A percentile compares a stretch with the other conserved stretches of the same genome.
Evolutionary conservation across 2,329 filamentous ascomycete species (phyloP).

Genomic region (Achaetomium macrosporum): DNA sequence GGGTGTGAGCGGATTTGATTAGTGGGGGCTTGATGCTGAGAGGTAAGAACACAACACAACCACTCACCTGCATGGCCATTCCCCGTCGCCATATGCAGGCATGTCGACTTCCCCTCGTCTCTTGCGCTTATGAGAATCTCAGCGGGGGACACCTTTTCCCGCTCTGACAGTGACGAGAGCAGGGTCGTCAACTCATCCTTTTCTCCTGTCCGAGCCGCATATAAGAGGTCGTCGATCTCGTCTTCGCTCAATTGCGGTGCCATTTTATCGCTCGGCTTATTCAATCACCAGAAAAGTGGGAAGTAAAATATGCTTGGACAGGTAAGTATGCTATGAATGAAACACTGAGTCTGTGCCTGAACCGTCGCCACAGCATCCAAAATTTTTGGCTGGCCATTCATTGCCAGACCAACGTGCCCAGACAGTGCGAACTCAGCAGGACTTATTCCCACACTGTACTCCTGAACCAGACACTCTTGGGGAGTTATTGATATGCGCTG

Average conservation of each 20-base stretch:
- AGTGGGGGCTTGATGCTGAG: background rate
- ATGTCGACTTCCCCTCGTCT: conserved; percentile 72
- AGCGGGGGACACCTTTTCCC: conserved; percentile 54
- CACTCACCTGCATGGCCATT: conserved; percentile 75
- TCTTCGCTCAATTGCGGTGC: conserved; percentile 61
- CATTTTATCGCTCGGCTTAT: conserved; percentile 16
- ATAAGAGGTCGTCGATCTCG: conserved; percentile 86
- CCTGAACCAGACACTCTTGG: too few species aligned
- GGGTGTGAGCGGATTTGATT: background rate
- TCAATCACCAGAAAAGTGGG: background rate
- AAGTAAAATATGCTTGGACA: background rate
- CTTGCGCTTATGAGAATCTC: conserved; percentile 64
- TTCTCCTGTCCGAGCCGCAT: conserved; percentile 76
- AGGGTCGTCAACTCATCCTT: conserved; percentile 57
- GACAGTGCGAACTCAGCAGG: conserved; percentile 9
- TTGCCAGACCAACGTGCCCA: conserved; percentile 7
- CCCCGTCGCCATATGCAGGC: conserved; percentile 85
- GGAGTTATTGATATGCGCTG: too few species aligned
- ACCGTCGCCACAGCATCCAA: conserved; percentile 8
- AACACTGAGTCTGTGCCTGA: background rate
- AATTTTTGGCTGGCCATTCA: conserved; percentile 5
- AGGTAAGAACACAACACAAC: background rate
- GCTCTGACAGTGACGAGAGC: conserved; percentile 54
- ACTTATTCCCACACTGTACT: conserved; percentile 1
- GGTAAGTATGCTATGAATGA: background rate